phyloP scores from a whole-genome alignment of 345 rosid species.

The Eucalyptus marginata region DNA sequence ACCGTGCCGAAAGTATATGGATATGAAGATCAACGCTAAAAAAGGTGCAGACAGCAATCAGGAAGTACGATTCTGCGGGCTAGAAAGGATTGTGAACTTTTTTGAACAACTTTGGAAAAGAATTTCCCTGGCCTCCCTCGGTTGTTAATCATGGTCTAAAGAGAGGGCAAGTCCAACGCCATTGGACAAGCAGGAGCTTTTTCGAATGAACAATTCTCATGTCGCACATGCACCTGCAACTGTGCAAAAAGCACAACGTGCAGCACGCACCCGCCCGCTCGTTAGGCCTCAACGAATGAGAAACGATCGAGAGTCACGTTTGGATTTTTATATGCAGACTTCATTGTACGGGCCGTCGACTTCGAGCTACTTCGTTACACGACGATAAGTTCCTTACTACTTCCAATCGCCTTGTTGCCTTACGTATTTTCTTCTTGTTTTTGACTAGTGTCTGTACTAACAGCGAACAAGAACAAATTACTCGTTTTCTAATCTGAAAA shows the following conservation, averaged over 20 bases:
- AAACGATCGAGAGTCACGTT: not conserved
- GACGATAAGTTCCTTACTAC: not conserved
- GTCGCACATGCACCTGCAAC: not conserved
- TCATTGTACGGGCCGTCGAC: not conserved
- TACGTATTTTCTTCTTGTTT: not conserved
- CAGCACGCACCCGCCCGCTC: not conserved
- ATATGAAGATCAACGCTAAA: not conserved
- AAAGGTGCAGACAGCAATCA: not conserved
- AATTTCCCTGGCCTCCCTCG: not conserved
- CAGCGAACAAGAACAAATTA: not conserved
- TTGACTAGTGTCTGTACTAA: not conserved
- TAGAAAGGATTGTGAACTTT: not conserved
- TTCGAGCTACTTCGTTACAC: not conserved
- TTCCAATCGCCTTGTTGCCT: not conserved
- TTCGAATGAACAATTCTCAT: not conserved
- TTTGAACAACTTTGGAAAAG: not conserved
- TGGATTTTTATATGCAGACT: not conserved
- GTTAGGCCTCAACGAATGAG: not conserved
- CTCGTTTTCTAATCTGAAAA: not conserved
- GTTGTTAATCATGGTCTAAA: not conserved
- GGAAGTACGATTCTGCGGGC: not conserved
- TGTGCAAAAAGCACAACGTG: not conserved
- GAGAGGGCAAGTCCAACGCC: not conserved
- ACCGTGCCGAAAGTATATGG: not conserved
- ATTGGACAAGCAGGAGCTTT: not conserved